phyloP scores from a whole-genome alignment of 129 eudicot genomes.

The Chrysanthemum seticuspe region DNA sequence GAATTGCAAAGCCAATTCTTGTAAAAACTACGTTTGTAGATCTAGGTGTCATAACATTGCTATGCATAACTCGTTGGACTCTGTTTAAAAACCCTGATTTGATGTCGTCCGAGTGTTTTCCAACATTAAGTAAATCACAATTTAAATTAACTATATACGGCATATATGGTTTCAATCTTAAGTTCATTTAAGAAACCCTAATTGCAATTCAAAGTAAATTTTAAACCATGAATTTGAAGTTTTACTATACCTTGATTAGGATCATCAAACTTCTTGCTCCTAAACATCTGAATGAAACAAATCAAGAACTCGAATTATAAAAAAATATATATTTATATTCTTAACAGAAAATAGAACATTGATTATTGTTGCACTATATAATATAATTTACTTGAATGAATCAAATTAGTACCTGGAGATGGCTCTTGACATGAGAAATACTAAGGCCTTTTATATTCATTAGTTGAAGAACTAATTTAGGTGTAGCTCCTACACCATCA shows the following conservation, averaged over 20 bases:
- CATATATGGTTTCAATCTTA: neutral
- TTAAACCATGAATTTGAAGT: neutral
- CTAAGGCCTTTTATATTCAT: constrained; percentile 91
- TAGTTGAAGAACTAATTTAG: constrained; percentile 86
- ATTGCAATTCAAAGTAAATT: constrained; percentile 1
- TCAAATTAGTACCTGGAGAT: constrained; percentile 69
- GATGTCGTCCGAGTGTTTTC: neutral
- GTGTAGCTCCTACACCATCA: constrained; percentile 72
- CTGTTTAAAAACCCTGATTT: neutral
- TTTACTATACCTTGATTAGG: constrained; percentile 68
- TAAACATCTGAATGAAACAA: constrained; percentile 56
- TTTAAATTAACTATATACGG: neutral
- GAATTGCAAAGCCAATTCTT: too few relatives aligned
- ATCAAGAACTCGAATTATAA: constrained; percentile 5
- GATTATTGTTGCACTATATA: neutral
- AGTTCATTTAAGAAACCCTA: constrained; percentile 15
- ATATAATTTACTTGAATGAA: constrained; percentile 5
- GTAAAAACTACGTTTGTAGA: too few relatives aligned
- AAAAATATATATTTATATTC: neutral
- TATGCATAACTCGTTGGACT: too few relatives aligned
- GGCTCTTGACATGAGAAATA: constrained; percentile 96
- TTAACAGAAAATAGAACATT: neutral
- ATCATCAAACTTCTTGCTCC: constrained; percentile 91
- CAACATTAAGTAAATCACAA: neutral
- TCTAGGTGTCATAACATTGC: too few relatives aligned